Conservation (phyloP, 805 yeast species). For the Ogataea wickerhamii region DNA sequence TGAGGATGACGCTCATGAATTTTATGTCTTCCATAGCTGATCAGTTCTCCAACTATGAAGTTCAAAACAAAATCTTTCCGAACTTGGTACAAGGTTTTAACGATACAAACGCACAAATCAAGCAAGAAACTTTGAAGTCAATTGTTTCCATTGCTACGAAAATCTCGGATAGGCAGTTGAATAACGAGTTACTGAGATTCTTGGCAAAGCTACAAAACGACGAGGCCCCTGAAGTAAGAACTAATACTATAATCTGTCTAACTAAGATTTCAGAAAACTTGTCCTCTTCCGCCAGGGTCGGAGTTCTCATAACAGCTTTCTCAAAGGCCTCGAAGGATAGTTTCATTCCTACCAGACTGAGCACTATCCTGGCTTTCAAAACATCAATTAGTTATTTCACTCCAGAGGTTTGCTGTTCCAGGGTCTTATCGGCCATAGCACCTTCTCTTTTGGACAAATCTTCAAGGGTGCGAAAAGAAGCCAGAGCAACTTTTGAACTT, state of each 20-base stretch:
- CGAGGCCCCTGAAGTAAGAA: constrained; percentile 69
- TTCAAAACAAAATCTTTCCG: constrained; percentile 67
- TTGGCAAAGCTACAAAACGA: constrained; percentile 83
- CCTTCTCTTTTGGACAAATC: constrained; percentile 78
- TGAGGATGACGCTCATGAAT: constrained; percentile 67
- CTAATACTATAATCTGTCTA: constrained; percentile 68
- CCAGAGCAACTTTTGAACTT: constrained; percentile 60
- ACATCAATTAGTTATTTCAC: constrained; percentile 61
- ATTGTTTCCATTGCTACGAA: constrained; percentile 53
- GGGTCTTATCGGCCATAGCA: constrained; percentile 79
- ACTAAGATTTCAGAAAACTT: constrained; percentile 61
- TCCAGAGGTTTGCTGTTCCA: constrained; percentile 73
- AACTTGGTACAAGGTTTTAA: constrained; percentile 75
- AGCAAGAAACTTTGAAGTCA: constrained; percentile 76
- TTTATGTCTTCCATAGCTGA: constrained; percentile 54
- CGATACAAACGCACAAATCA: constrained; percentile 76
- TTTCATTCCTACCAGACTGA: constrained; percentile 66
- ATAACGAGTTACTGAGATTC: constrained; percentile 76
- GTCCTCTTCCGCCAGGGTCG: constrained; percentile 53
- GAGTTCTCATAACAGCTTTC: constrained; percentile 83
- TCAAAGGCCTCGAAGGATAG: constrained; percentile 80
- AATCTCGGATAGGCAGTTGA: constrained; percentile 73
- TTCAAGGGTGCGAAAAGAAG: constrained; percentile 64
- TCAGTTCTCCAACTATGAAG: constrained; percentile 51
- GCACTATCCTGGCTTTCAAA: constrained; percentile 72